A percentile compares a stretch with the other conserved stretches of the same genome.
Evolutionary conservation across 495 filamentous ascomycete genomes (phyloP).

Genomic region (Tuber indicum): DNA sequence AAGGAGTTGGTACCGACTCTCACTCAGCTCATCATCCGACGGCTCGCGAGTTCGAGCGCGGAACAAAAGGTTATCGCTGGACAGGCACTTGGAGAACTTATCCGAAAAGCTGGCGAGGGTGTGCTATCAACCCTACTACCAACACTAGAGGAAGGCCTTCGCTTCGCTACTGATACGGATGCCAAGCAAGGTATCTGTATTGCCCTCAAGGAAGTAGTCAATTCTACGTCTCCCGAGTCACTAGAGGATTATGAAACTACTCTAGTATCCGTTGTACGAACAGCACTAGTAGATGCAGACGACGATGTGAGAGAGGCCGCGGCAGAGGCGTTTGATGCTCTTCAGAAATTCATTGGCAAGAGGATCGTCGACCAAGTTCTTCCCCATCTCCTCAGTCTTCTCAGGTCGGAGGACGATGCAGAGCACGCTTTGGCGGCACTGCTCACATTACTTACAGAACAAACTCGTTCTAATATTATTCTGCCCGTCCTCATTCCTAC

Average conservation of each 20-base stretch:
- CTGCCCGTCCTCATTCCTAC: constrained; percentile 93
- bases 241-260: constrained; percentile 93
- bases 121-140: constrained; percentile 82
- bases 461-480: constrained; percentile 90
- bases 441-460: constrained; percentile 85
- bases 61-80: constrained; percentile 98
- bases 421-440: constrained; percentile 88
- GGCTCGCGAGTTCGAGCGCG: constrained; percentile 90
- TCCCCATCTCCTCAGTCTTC: constrained; percentile 78
- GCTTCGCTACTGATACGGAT: constrained; percentile 81
- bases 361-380: constrained; percentile 88
- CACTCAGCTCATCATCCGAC: constrained; percentile 86
- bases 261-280: constrained; percentile 86
- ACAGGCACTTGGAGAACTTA: constrained; percentile 91
- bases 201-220: constrained; percentile 84
- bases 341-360: constrained; percentile 92
- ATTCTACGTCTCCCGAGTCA: constrained; percentile 80
- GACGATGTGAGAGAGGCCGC: constrained; percentile 89
- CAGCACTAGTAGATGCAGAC: constrained; percentile 83
- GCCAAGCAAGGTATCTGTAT: constrained; percentile 97
- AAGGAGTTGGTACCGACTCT: constrained; percentile 93
- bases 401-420: constrained; percentile 76
- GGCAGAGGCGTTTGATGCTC: constrained; percentile 89
- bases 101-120: constrained; percentile 90
- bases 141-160: constrained; percentile 85